A percentile compares a stretch with the other conserved stretches of the same genome.
Conservation (phyloP, 441 rosid species). For the Bocquillonia castaneifolia region DNA sequence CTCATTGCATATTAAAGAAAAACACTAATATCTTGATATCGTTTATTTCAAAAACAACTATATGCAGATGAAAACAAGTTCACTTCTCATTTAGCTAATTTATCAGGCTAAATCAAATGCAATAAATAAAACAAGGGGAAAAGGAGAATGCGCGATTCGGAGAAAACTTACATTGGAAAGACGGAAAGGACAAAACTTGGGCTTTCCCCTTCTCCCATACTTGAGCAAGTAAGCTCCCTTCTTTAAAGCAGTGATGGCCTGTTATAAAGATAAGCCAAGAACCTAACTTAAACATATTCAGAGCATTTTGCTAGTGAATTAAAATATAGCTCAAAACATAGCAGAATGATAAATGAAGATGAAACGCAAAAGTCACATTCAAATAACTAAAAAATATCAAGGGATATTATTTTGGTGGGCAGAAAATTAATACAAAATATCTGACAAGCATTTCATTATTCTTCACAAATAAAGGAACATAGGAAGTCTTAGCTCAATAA, state of each 20-base stretch:
- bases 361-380: conserved; percentile 7
- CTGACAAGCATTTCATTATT: background rate
- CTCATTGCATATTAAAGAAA: background rate
- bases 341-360: conserved; percentile 11
- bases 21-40: background rate
- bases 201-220: conserved; percentile 98
- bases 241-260: conserved; percentile 95
- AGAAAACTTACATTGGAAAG: conserved; percentile 79
- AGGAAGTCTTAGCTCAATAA: background rate
- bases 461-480: background rate
- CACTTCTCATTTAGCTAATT: conserved; percentile 5
- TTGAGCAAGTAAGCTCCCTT: conserved; percentile 93
- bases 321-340: conserved; percentile 7
- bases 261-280: conserved; percentile 40
- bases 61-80: background rate
- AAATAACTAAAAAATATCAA: conserved; percentile 3
- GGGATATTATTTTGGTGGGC: background rate
- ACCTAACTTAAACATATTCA: conserved; percentile 27
- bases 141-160: background rate
- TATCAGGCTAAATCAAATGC: conserved; percentile 8
- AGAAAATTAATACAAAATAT: background rate
- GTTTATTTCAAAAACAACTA: background rate
- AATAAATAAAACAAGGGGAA: too few species aligned
- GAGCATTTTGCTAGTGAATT: conserved; percentile 17
- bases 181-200: conserved; percentile 95